Percentiles rank a stretch among this genome's conserved stretches.
Evolutionary conservation across 495 filamentous ascomycete genomes (phyloP).

Genomic region (Aspergillus saccharolyticus): DNA sequence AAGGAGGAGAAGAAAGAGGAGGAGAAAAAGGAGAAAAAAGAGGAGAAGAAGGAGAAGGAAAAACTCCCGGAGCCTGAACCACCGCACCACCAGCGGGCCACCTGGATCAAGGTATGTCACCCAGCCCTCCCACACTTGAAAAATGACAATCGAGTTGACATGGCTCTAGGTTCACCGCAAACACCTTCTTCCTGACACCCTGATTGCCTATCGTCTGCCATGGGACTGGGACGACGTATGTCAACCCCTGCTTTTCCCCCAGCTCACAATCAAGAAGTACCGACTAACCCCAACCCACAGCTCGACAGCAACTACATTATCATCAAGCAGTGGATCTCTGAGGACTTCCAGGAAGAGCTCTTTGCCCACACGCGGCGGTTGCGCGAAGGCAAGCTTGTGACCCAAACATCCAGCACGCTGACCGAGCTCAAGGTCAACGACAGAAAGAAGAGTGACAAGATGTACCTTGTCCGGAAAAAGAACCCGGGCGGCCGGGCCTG

Average conservation of each 20-base stretch:
- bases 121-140: neutral
- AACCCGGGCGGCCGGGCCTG: slow-evolving; percentile 31
- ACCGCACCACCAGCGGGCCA: slow-evolving; percentile 22
- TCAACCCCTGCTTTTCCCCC: neutral
- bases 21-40: slow-evolving; percentile 43
- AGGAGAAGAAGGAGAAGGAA: slow-evolving; percentile 35
- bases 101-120: slow-evolving; percentile 46
- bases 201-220: slow-evolving; percentile 42
- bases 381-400: slow-evolving; percentile 48
- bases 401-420: slow-evolving; percentile 40
- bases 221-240: slow-evolving; percentile 51
- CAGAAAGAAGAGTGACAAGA: slow-evolving; percentile 43
- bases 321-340: slow-evolving; percentile 70
- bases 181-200: slow-evolving; percentile 45
- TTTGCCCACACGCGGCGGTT: slow-evolving; percentile 65
- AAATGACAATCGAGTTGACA: slow-evolving; percentile 10
- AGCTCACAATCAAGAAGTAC: neutral
- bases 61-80: slow-evolving; percentile 37
- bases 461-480: slow-evolving; percentile 63
- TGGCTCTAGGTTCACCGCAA: slow-evolving; percentile 42
- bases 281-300: slow-evolving; percentile 12
- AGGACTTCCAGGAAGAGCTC: slow-evolving; percentile 66
- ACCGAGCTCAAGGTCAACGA: slow-evolving; percentile 49
- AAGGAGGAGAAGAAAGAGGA: slow-evolving; percentile 44
- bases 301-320: slow-evolving; percentile 66